Percentiles rank a stretch among this genome's conserved stretches.
These are phyloP conservation scores for Boletus reticuloceps DNA, from an alignment of 768 basidiomycete species.

Conservation along the genomic window DNA sequence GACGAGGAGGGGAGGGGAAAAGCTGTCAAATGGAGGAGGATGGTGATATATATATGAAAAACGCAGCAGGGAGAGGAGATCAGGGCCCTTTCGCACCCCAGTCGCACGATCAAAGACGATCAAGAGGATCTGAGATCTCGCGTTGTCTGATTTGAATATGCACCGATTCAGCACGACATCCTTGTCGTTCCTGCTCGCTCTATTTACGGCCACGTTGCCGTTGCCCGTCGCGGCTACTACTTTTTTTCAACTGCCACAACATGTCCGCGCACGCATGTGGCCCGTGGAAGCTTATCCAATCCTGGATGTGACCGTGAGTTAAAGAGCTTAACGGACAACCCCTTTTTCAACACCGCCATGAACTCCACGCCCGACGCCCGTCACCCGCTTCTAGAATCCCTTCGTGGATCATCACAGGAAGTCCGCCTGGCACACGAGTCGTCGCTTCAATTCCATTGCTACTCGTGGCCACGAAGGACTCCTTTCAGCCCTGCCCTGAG, in stretches of 20 bases:
- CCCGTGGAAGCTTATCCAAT: slow-evolving; percentile 37
- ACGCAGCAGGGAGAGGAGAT: slow-evolving; percentile 39
- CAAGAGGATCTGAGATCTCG: slow-evolving; percentile 47
- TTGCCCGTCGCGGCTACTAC: slow-evolving; percentile 42
- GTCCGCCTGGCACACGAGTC: neutral
- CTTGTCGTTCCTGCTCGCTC: slow-evolving; percentile 43
- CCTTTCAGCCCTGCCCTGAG: slow-evolving; percentile 8
- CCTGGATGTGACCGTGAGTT: slow-evolving; percentile 33
- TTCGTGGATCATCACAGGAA: slow-evolving; percentile 29
- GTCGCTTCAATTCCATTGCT: slow-evolving; percentile 5
- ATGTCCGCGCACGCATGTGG: slow-evolving; percentile 31
- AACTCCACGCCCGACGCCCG: slow-evolving; percentile 1
- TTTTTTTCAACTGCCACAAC: slow-evolving; percentile 34
- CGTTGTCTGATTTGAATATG: slow-evolving; percentile 39
- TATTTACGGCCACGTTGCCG: slow-evolving; percentile 46
- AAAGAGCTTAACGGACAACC: slow-evolving; percentile 43
- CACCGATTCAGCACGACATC: slow-evolving; percentile 29
- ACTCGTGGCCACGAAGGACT: neutral
- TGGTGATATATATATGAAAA: slow-evolving; percentile 59
- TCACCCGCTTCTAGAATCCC: slow-evolving; percentile 6
- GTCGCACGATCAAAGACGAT: slow-evolving; percentile 67
- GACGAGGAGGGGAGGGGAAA: slow-evolving; percentile 47
- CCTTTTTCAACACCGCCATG: slow-evolving; percentile 27
- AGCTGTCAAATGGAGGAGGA: slow-evolving; percentile 40
- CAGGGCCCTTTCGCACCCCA: slow-evolving; percentile 41